Evolutionary conservation across 768 basidiomycete genomes (phyloP).

Genomic region (Boletus reticuloceps): DNA sequence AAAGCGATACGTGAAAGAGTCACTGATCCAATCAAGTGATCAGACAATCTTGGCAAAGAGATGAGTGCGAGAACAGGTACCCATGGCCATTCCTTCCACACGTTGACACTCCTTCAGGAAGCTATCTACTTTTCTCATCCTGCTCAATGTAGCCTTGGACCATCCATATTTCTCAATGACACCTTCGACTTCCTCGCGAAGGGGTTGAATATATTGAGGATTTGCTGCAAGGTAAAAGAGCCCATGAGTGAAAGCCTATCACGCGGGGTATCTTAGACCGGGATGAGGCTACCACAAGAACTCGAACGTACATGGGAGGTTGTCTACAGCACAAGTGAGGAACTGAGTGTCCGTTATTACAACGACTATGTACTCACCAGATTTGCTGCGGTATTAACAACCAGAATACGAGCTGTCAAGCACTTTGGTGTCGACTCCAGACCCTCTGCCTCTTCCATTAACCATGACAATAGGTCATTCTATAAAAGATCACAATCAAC

Average conservation of each 20-base stretch:
- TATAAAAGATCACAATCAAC: neutral
- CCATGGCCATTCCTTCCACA: neutral
- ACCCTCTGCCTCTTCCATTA: conserved; percentile 19
- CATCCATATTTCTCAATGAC: neutral
- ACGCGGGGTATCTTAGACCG: neutral
- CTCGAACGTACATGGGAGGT: neutral
- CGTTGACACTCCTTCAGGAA: conserved; percentile 9
- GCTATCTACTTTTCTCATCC: conserved; percentile 7
- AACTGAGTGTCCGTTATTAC: neutral
- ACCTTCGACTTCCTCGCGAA: conserved; percentile 4
- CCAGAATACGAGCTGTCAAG: conserved; percentile 2
- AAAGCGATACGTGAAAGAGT: conserved; percentile 31
- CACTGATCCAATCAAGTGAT: conserved; percentile 12
- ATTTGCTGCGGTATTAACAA: conserved; percentile 18
- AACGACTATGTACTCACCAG: conserved; percentile 12
- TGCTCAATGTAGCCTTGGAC: neutral
- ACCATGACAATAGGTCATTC: conserved; percentile 36
- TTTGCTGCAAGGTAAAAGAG: conserved; percentile 1
- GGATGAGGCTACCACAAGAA: neutral
- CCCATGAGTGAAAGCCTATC: neutral
- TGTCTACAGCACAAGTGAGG: neutral
- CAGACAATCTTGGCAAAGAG: neutral
- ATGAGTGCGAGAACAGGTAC: neutral
- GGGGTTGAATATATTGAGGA: neutral
- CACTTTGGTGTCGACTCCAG: neutral